Base-by-base conservation (phyloP, 805 yeast species). In the Saturnispora saitoi region DNA sequence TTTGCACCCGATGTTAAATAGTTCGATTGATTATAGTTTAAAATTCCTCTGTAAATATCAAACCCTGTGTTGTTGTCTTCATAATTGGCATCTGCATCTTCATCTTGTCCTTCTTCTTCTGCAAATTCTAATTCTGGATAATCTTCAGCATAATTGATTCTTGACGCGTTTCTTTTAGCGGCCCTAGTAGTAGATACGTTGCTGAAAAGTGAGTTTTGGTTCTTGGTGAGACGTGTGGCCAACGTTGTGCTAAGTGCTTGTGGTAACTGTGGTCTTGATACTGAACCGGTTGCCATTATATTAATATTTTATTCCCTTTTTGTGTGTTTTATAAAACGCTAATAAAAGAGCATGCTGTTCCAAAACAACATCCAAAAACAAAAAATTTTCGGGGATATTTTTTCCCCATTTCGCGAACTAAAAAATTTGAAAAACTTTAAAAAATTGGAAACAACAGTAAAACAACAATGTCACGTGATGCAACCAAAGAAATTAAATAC, bases 201-300 rank as follows among this genome's bases (percentile, higher is more conserved):
- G 32, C 83, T 73, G 56, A 82, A 77, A 30, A 90, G 67, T 2
- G 95, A 80, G 31, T 88, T 86, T 49, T 82, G 80, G 31, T 81
- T 83, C 53, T 83, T 81, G 53, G 86, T 77, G 37, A 88, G 72
- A 54, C 97, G 70, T 47, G 85, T 77, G 36, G 80, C 73, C 55
- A 86, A 77, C 29, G 90, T 83, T 0, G 95, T 82, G 19, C 87
- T 72, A 49, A 85, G 70, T 0, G 91, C 95, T 69, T 89, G 97
- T 1, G 95, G 91, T 17, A 70, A 64, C 29, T 66, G 47, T 3
- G 68, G 69, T 43, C 57, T 60, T 8, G 51, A 36, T 28, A 15
- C 58, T 24, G 41, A 12, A 24, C 41, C 29, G 17, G 29, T 37
- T 34, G 38, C 38, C 38, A 34, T 34, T 4, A 34, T 34, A 31